These are phyloP conservation scores for Pterothamnion heteromorphum DNA, from an alignment of 31 red algal genomes.

Conservation along the genomic window DNA sequence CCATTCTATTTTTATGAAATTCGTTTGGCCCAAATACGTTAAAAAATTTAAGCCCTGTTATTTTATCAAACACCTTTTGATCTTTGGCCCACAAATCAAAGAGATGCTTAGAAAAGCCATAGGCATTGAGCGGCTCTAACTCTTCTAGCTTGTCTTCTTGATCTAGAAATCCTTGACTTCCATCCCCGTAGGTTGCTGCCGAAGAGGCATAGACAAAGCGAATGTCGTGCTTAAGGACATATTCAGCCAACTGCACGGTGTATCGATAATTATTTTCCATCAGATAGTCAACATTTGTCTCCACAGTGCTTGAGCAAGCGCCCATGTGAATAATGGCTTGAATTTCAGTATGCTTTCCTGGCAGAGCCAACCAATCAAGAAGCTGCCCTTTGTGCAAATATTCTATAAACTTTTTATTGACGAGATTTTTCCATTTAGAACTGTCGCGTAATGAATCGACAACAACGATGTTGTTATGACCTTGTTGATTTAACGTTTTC, in stretches of 20 bases:
- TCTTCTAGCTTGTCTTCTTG: neutral
- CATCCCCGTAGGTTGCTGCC: conserved; percentile 43
- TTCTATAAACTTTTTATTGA: conserved; percentile 41
- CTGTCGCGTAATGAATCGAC: conserved; percentile 38
- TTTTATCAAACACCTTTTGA: neutral
- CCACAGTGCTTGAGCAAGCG: neutral
- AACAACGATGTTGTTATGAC: conserved; percentile 18
- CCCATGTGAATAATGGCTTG: conserved; percentile 15
- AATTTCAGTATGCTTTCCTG: conserved; percentile 28
- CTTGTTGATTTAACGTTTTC: conserved; percentile 14
- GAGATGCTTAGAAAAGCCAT: conserved; percentile 14
- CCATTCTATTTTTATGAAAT: conserved; percentile 38
- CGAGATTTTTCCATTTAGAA: neutral
- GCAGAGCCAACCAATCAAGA: neutral
- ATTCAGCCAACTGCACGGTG: neutral
- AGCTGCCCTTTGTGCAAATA: conserved; percentile 21
- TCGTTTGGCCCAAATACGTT: conserved; percentile 43
- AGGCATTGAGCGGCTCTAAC: conserved; percentile 20
- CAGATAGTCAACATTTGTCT: conserved; percentile 1
- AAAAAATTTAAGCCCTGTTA: conserved; percentile 22
- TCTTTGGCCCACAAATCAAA: conserved; percentile 23
- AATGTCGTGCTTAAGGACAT: neutral
- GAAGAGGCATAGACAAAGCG: conserved; percentile 33
- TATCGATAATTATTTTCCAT: conserved; percentile 8
- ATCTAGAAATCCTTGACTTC: neutral